Conservation (phyloP, 2,329 filamentous ascomycete species). For the Stachybotrys elegans region DNA sequence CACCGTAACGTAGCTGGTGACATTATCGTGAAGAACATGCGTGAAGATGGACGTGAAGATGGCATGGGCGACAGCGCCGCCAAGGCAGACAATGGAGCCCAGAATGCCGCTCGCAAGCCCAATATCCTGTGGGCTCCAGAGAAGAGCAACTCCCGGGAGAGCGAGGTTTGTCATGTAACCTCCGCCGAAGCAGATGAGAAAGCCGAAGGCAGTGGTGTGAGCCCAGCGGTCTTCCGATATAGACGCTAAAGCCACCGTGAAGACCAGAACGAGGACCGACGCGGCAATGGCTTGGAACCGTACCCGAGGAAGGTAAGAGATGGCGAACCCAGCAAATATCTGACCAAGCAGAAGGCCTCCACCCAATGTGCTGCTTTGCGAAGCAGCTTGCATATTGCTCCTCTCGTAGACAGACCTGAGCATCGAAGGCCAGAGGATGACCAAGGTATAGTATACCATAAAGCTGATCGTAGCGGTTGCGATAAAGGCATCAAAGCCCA, state of each 20-base stretch:
- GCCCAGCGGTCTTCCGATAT: conserved; percentile 21
- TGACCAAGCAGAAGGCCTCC: conserved; percentile 36
- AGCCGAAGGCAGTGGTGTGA: conserved; percentile 25
- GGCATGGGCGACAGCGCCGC: conserved; percentile 30
- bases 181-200: conserved; percentile 24
- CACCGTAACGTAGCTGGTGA: conserved; percentile 26
- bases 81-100: conserved; percentile 38
- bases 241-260: conserved; percentile 25
- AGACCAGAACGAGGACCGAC: conserved; percentile 23
- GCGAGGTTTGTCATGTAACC: conserved; percentile 34
- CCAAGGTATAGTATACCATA: conserved; percentile 40
- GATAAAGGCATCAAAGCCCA: conserved; percentile 33
- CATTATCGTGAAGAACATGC: conserved; percentile 27
- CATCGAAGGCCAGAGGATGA: conserved; percentile 38
- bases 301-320: conserved; percentile 30
- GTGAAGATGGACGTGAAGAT: conserved; percentile 31
- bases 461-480: conserved; percentile 32
- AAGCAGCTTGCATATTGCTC: conserved; percentile 31
- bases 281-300: conserved; percentile 28
- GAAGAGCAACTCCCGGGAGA: conserved; percentile 37
- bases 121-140: conserved; percentile 41
- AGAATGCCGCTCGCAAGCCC: conserved; percentile 38
- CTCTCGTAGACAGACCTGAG: conserved; percentile 34
- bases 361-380: conserved; percentile 36
- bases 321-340: conserved; percentile 26